Evolutionary conservation across 2,329 filamentous ascomycete genomes (phyloP).

Genomic region (Epichloe baconii): DNA sequence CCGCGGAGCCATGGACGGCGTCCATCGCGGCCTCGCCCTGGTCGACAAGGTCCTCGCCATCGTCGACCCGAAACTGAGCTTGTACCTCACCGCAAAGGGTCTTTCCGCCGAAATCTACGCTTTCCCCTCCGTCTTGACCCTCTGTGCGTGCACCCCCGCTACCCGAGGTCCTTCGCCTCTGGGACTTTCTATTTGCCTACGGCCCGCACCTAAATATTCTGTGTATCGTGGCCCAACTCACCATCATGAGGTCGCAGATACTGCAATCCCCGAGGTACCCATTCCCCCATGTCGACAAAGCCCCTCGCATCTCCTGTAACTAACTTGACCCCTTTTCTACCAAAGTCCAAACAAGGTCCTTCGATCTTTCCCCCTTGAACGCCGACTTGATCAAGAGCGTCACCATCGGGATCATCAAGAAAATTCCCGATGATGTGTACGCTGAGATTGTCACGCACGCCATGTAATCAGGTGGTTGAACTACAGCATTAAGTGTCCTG

Average conservation of each 20-base stretch:
- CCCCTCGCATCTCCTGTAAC: not conserved
- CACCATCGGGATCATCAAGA: conserved; percentile 74
- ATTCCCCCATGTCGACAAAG: not conserved
- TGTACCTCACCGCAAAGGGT: conserved; percentile 73
- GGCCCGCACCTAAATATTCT: conserved; percentile 89
- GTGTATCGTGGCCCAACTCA: conserved; percentile 89
- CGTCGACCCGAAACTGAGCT: conserved; percentile 76
- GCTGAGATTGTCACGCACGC: conserved; percentile 82
- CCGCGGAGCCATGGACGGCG: conserved; percentile 89
- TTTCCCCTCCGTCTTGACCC: conserved; percentile 85
- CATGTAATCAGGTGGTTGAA: conserved; percentile 30
- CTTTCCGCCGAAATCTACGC: conserved; percentile 92
- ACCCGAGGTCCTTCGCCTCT: conserved; percentile 82
- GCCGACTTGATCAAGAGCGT: conserved; percentile 74
- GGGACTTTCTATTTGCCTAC: conserved; percentile 96
- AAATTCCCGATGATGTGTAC: conserved; percentile 84
- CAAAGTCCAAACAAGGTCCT: conserved; percentile 79
- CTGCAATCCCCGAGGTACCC: conserved; percentile 67
- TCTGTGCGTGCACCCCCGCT: conserved; percentile 94
- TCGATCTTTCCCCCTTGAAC: conserved; percentile 76
- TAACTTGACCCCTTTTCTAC: conserved; percentile 12
- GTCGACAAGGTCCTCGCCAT: conserved; percentile 88
- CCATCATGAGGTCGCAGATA: conserved; percentile 75
- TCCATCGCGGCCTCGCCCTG: conserved; percentile 79
- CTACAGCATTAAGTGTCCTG: too few relatives aligned